Percentiles rank a stretch among this genome's conserved stretches.
phyloP scores from a whole-genome alignment of 2,329 filamentous ascomycete genomes.

The Penicillium sp. region DNA sequence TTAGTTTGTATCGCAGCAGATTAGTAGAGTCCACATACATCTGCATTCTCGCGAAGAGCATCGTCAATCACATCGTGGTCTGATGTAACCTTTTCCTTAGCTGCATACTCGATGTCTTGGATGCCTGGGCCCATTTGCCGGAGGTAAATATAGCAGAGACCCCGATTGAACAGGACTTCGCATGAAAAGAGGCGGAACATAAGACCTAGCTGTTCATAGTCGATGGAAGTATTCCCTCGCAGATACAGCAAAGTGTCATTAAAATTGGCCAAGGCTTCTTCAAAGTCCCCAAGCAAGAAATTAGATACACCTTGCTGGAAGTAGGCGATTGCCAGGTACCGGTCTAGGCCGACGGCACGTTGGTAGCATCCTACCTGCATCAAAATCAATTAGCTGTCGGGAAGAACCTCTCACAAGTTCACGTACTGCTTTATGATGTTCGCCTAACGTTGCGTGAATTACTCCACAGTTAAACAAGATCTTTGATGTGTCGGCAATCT shows the following conservation, averaged over 20 bases:
- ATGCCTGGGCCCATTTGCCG: slow-evolving; percentile 87
- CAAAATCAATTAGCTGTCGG: slow-evolving; percentile 8
- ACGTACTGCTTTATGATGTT: slow-evolving; percentile 90
- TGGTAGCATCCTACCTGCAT: slow-evolving; percentile 89
- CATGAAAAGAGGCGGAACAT: slow-evolving; percentile 97
- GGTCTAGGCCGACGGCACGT: slow-evolving; percentile 82
- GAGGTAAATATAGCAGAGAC: slow-evolving; percentile 94
- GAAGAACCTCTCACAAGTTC: background rate
- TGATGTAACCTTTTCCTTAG: slow-evolving; percentile 92
- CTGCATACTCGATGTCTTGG: slow-evolving; percentile 84
- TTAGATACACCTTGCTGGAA: slow-evolving; percentile 99
- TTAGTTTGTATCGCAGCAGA: background rate
- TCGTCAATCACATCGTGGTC: slow-evolving; percentile 98
- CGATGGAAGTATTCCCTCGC: slow-evolving; percentile 93
- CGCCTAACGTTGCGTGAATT: slow-evolving; percentile 92
- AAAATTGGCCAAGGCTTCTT: slow-evolving; percentile 96
- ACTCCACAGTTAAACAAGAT: slow-evolving; percentile 98
- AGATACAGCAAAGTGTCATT: slow-evolving; percentile 96
- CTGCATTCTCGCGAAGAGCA: slow-evolving; percentile 86
- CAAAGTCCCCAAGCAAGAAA: slow-evolving; percentile 93
- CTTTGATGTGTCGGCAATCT: slow-evolving; percentile 92
- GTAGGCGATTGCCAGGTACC: slow-evolving; percentile 95
- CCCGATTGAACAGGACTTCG: slow-evolving; percentile 95
- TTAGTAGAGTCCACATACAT: slow-evolving; percentile 54
- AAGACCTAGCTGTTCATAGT: slow-evolving; percentile 92